Conservation (phyloP, 805 yeast species). For the Pachysolen tannophilus region DNA sequence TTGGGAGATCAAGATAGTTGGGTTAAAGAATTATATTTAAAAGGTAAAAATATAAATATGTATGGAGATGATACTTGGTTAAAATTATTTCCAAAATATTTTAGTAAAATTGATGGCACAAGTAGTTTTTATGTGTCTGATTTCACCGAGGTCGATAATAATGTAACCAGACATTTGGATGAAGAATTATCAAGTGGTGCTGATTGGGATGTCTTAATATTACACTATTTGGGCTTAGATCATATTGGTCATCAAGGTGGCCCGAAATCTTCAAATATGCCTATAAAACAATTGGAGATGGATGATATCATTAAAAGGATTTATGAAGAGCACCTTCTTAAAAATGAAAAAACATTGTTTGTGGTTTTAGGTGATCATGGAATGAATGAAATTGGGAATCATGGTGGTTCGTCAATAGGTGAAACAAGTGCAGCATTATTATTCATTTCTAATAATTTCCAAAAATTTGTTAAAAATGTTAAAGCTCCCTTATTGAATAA, state of each 20-base stretch:
- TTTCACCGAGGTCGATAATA: slow-evolving; percentile 86
- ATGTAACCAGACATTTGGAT: slow-evolving; percentile 83
- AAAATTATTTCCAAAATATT: slow-evolving; percentile 71
- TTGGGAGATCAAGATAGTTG: slow-evolving; percentile 78
- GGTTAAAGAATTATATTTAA: slow-evolving; percentile 55
- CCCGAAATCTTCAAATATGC: slow-evolving; percentile 74
- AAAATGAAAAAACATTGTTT: slow-evolving; percentile 45
- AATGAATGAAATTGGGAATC: slow-evolving; percentile 92
- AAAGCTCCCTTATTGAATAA: slow-evolving; percentile 28
- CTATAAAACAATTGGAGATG: slow-evolving; percentile 78
- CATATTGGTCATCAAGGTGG: slow-evolving; percentile 99
- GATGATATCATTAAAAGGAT: slow-evolving; percentile 54
- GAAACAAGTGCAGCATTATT: slow-evolving; percentile 85
- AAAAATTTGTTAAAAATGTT: slow-evolving; percentile 11
- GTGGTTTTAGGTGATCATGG: slow-evolving; percentile 92
- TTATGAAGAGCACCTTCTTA: slow-evolving; percentile 25
- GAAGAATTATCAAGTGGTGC: slow-evolving; percentile 37
- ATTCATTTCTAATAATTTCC: slow-evolving; percentile 57
- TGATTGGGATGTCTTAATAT: slow-evolving; percentile 77
- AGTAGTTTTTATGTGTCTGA: slow-evolving; percentile 92
- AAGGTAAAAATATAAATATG: slow-evolving; percentile 53
- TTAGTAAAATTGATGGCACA: slow-evolving; percentile 73
- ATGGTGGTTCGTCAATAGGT: slow-evolving; percentile 91
- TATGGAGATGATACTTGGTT: slow-evolving; percentile 99
- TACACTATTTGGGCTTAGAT: slow-evolving; percentile 91